phyloP scores from a whole-genome alignment of 2,329 filamentous ascomycete genomes.

The Aciculosporium take region DNA sequence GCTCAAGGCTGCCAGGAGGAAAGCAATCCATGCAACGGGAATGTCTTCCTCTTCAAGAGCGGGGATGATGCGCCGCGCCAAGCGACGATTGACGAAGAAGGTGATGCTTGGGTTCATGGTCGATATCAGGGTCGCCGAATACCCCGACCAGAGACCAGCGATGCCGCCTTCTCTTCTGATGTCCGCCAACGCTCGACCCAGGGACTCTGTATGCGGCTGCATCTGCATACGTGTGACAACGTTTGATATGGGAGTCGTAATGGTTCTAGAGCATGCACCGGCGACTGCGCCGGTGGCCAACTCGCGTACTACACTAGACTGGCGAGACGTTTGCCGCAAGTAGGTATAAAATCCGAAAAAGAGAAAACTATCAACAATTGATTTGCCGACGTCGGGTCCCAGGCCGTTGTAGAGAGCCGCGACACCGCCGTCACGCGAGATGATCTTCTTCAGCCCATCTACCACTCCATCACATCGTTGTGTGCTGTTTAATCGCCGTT shows the following conservation, averaged over 20 bases:
- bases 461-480: slow-evolving; percentile 48
- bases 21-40: slow-evolving; percentile 24
- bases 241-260: slow-evolving; percentile 70
- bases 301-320: slow-evolving; percentile 53
- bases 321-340: slow-evolving; percentile 24
- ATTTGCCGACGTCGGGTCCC: slow-evolving; percentile 50
- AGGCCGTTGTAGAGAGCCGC: slow-evolving; percentile 56
- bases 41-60: slow-evolving; percentile 29
- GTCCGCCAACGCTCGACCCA: slow-evolving; percentile 43
- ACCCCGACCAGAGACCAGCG: slow-evolving; percentile 73
- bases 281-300: slow-evolving; percentile 59
- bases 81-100: slow-evolving; percentile 63
- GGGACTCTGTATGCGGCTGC: slow-evolving; percentile 30
- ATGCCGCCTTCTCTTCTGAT: slow-evolving; percentile 59
- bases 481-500: slow-evolving; percentile 39
- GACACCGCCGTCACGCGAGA: slow-evolving; percentile 53
- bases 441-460: slow-evolving; percentile 60
- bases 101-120: slow-evolving; percentile 80
- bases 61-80: slow-evolving; percentile 46
- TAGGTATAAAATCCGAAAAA: slow-evolving; percentile 73
- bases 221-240: slow-evolving; percentile 74
- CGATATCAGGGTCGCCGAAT: slow-evolving; percentile 64
- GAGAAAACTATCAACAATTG: slow-evolving; percentile 61
- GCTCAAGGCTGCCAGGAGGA: slow-evolving; percentile 53
- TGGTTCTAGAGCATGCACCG: slow-evolving; percentile 58